These are phyloP conservation scores for Amanita molliuscula DNA, from an alignment of 768 basidiomycete genomes.

Conservation along the genomic window DNA sequence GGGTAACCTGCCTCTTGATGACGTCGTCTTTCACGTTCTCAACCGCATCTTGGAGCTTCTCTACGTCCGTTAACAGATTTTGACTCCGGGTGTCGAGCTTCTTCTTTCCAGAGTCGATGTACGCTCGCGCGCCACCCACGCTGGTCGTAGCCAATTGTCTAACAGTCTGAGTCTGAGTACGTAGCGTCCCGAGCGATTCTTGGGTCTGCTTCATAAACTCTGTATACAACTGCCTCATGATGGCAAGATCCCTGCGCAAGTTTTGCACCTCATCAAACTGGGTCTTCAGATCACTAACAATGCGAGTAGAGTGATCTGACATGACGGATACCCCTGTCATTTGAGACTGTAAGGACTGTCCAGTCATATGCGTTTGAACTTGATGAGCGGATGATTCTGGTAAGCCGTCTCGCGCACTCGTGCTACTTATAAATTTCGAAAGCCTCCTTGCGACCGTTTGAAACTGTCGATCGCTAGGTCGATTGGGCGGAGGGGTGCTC, in stretches of 20 bases:
- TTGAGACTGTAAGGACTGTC: constrained; percentile 59
- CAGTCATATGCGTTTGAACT: constrained; percentile 54
- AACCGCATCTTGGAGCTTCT: constrained; percentile 86
- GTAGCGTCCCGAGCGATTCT: constrained; percentile 66
- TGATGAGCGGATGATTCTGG: constrained; percentile 16
- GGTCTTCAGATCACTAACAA: constrained; percentile 75
- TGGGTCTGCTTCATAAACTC: constrained; percentile 93
- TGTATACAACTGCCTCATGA: constrained; percentile 90
- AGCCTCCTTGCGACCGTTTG: constrained; percentile 63
- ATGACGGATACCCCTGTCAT: constrained; percentile 65
- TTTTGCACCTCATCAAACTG: constrained; percentile 96
- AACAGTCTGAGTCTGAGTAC: constrained; percentile 79
- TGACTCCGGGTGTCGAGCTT: constrained; percentile 87
- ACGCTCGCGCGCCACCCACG: constrained; percentile 78
- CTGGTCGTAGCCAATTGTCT: constrained; percentile 75
- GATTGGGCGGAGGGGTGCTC: constrained; percentile 49
- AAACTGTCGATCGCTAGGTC: constrained; percentile 72
- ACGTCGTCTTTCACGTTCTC: constrained; percentile 89
- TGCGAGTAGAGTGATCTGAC: constrained; percentile 63
- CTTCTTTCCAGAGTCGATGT: constrained; percentile 86
- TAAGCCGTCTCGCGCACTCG: constrained; percentile 14
- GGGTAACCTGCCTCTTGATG: constrained; percentile 76
- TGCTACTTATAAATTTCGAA: constrained; percentile 56
- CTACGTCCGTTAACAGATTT: constrained; percentile 83
- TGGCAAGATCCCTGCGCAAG: constrained; percentile 83